A percentile compares a stretch with the other conserved stretches of the same genome.
Conservation (phyloP, 768 basidiomycete genomes). For the Podaxis mareebaensis region DNA sequence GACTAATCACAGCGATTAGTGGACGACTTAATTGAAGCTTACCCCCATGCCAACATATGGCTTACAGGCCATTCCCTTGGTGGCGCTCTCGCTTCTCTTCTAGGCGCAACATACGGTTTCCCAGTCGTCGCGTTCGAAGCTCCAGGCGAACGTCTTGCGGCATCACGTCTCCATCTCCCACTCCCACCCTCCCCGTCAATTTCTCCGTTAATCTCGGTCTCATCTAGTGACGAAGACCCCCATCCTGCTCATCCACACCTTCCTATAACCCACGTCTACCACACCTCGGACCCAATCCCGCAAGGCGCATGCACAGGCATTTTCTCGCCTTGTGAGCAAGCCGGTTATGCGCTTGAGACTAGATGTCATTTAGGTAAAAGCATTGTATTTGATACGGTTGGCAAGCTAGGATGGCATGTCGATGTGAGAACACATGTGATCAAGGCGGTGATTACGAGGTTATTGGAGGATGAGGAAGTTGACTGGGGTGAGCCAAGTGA, state of each 20-base stretch:
- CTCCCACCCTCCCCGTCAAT: conserved; percentile 65
- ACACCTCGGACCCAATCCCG: conserved; percentile 92
- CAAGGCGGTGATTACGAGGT: conserved; percentile 61
- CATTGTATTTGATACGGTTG: conserved; percentile 88
- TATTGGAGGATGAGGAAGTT: conserved; percentile 49
- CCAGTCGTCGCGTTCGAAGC: conserved; percentile 92
- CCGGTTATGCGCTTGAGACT: conserved; percentile 86
- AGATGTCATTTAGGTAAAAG: conserved; percentile 87
- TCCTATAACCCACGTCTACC: conserved; percentile 75
- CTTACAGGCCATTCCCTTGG: conserved; percentile 88
- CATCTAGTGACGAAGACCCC: conserved; percentile 4
- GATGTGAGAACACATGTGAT: conserved; percentile 81
- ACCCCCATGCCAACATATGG: conserved; percentile 87
- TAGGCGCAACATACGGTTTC: conserved; percentile 87
- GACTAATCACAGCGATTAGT: conserved; percentile 65
- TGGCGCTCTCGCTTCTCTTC: conserved; percentile 85
- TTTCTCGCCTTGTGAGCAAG: conserved; percentile 74
- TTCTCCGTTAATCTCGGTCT: neutral
- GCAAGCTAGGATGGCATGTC: conserved; percentile 77
- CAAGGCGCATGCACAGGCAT: conserved; percentile 81
- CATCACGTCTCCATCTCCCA: conserved; percentile 84
- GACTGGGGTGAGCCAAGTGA: conserved; percentile 45
- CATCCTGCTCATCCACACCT: conserved; percentile 45
- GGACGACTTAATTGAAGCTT: conserved; percentile 81
- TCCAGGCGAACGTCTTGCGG: conserved; percentile 73